phyloP scores from a whole-genome alignment of 257 asterid species.

The Handroanthus guayacan region DNA sequence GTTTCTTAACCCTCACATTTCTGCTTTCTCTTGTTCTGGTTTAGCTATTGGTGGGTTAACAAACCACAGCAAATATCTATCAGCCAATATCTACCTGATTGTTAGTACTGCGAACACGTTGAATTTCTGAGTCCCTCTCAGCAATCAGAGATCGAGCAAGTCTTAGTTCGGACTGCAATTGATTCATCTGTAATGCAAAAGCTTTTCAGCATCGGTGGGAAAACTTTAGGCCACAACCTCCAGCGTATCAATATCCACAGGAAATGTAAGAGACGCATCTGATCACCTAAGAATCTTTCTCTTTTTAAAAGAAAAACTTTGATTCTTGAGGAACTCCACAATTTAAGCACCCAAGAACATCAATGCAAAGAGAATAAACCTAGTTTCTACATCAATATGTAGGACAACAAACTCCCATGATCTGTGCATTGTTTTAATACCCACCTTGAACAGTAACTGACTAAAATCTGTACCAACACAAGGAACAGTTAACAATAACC shows the following conservation, averaged over 20 bases:
- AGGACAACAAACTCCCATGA: not conserved
- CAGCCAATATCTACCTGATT: slow-evolving; percentile 63
- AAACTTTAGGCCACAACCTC: slow-evolving; percentile 13
- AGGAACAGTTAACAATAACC: not conserved
- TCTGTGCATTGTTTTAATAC: not conserved
- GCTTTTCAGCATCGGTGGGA: slow-evolving; percentile 26
- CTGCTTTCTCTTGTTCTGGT: slow-evolving; percentile 11
- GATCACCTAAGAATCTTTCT: slow-evolving; percentile 3
- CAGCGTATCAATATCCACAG: not conserved
- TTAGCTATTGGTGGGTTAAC: slow-evolving; percentile 7
- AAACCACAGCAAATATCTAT: not conserved
- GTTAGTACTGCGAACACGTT: slow-evolving; percentile 74
- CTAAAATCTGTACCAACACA: not conserved
- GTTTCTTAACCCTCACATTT: slow-evolving; percentile 1
- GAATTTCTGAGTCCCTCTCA: slow-evolving; percentile 90
- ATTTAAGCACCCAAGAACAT: not conserved
- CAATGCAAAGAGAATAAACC: not conserved
- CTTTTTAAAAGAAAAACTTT: not conserved
- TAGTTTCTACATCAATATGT: not conserved
- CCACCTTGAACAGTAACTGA: not conserved
- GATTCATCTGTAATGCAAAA: slow-evolving; percentile 80
- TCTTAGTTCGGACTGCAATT: slow-evolving; percentile 86
- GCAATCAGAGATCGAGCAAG: slow-evolving; percentile 94
- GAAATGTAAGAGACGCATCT: not conserved
- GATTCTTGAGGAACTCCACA: not conserved